Base-by-base conservation (phyloP, 2,329 filamentous ascomycete genomes). In the Trichoderma koningii region DNA sequence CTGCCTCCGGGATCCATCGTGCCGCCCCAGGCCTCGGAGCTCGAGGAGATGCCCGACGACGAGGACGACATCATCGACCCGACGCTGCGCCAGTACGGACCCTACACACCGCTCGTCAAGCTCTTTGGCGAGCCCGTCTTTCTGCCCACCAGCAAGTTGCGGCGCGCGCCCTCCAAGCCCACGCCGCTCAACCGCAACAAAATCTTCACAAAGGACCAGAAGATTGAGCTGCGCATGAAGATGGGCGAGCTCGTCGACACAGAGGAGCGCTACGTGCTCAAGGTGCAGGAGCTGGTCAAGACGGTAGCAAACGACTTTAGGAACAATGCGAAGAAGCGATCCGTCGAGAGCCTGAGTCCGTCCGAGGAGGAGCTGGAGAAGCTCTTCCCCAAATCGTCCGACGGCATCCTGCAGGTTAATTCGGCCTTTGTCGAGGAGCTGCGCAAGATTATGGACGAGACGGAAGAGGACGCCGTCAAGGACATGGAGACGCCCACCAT, bases 241-340 rank as follows among this genome's bases (percentile, higher is more conserved):
- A 88, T 99, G 83, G 88, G 87, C 66, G 95, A 99, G 76, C 80
- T 98, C 66, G 86, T 97, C 41, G 91, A 96, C 72, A 99, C 95
- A 0, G 95, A 99, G 76, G 92, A 95, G 74, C 89, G 92, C 75
- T 99, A 98, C 76, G 92, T 99, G 48, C 84, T 85, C 71, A 97
- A 98, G 76, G 79, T 99, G 64, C 87, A 91, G 67, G 91, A 95
- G 69, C 79, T 99, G 66, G 90, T 97, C 48, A 87, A 90, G 68
- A 87, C 89, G 66, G 87, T 97, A 34, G 92, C 92, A 28, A 86
- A 87, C 63, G 91, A 96, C 67, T 93, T 96, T 71, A 87, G 91
- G 38, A 80, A 88, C 57, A 89, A 87, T 68, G 89, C 89, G 4
- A 87, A 83, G 70, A 79, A 79, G 34, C 84, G 84, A 70, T 76